Evolutionary conservation across 2,329 filamentous ascomycete genomes (phyloP).

Genomic region (Fusarium aywerte): DNA sequence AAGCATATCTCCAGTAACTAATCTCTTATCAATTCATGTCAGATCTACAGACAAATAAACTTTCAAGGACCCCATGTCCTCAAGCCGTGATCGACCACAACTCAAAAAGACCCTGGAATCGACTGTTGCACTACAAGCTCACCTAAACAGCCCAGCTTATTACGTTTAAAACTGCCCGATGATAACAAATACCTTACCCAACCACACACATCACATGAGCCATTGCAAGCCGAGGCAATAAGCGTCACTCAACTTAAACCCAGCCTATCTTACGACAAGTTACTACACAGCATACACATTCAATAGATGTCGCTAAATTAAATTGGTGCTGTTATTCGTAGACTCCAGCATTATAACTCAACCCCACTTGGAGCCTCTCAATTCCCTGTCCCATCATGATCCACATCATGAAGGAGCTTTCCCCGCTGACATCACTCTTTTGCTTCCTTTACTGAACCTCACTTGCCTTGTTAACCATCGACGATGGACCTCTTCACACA

Average conservation of each 20-base stretch:
- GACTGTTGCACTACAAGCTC: conserved; percentile 3
- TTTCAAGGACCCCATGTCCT: conserved; percentile 1
- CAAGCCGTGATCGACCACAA: conserved; percentile 9
- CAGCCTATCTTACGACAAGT: background rate
- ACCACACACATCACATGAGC: conserved; percentile 25
- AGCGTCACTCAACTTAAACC: background rate
- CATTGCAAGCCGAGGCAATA: conserved; percentile 11
- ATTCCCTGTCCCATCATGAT: conserved; percentile 12
- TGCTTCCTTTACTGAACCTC: conserved; percentile 2
- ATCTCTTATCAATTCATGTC: background rate
- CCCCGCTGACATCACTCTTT: conserved; percentile 31
- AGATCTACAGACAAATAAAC: background rate
- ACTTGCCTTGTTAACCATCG: conserved; percentile 4
- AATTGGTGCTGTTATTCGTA: background rate
- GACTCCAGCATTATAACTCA: background rate
- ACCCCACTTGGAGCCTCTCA: conserved; percentile 30
- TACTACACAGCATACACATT: background rate
- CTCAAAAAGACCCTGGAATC: conserved; percentile 27
- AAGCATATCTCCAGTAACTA: background rate
- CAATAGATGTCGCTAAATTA: background rate
- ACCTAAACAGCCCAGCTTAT: background rate
- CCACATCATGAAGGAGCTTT: conserved; percentile 17
- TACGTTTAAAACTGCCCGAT: background rate
- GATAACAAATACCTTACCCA: background rate
- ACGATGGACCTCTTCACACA: conserved; percentile 4